Percentiles rank a stretch among this genome's conserved stretches.
These are phyloP conservation scores for Gossypium bickii DNA, from an alignment of 345 rosid genomes.

Conservation along the genomic window DNA sequence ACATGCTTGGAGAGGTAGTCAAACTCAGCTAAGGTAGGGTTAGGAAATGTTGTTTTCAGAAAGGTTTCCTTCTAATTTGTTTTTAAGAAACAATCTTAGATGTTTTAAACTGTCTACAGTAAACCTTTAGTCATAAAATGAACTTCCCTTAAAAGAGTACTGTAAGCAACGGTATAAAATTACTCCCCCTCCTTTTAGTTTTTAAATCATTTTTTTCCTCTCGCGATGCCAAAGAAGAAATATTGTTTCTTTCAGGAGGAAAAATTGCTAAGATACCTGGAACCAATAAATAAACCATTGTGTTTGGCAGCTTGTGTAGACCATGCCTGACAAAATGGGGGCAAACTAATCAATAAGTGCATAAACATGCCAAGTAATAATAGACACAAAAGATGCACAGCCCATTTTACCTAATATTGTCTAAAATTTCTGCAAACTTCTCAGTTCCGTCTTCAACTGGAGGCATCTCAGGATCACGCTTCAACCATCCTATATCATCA, in stretches of 20 bases:
- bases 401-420: slow-evolving; percentile 61
- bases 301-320: slow-evolving; percentile 72
- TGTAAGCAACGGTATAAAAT: neutral
- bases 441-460: slow-evolving; percentile 90
- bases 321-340: slow-evolving; percentile 71
- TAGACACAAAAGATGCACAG: slow-evolving; percentile 16
- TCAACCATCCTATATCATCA: slow-evolving; percentile 96
- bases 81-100: neutral
- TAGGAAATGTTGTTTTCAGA: neutral
- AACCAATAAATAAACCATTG: slow-evolving; percentile 80
- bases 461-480: slow-evolving; percentile 65
- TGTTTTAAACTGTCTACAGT: neutral
- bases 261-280: slow-evolving; percentile 51
- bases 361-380: slow-evolving; percentile 17
- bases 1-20: neutral
- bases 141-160: neutral
- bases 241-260: neutral
- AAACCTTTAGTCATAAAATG: neutral
- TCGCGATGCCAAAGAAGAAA: neutral
- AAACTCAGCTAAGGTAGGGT: neutral
- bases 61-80: neutral
- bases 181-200: neutral
- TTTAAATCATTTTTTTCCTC: neutral
- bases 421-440: slow-evolving; percentile 62
- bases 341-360: slow-evolving; percentile 22